Percentiles rank a stretch among this genome's conserved stretches.
Evolutionary conservation across 1,284 basidiomycete species (phyloP).

Genomic region (Ceratobasidium sp.): DNA sequence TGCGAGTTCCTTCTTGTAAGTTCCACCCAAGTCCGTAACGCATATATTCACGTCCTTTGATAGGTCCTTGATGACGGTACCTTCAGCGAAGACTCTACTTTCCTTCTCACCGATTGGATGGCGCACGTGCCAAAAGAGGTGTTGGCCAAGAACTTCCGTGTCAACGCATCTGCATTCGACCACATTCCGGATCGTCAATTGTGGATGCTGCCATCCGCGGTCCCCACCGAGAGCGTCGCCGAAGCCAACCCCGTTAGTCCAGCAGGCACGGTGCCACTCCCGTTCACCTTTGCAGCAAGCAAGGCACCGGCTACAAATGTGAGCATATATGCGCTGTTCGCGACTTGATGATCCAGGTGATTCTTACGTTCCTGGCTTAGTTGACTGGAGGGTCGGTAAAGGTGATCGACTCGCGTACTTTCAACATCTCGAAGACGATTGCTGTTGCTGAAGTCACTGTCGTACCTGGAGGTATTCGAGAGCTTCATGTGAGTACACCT

Average conservation of each 20-base stretch:
- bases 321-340: neutral
- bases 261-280: conserved; percentile 58
- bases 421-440: conserved; percentile 22
- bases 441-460: conserved; percentile 17
- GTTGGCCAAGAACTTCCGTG: conserved; percentile 49
- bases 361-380: neutral
- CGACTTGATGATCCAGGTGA: no score
- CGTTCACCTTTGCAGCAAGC: conserved; percentile 63
- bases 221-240: neutral
- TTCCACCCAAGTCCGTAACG: no score
- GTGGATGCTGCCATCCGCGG: conserved; percentile 39
- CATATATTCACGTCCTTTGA: conserved; percentile 10
- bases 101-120: conserved; percentile 59
- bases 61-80: conserved; percentile 68
- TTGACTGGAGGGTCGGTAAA: conserved; percentile 20
- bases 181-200: conserved; percentile 54
- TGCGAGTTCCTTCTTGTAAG: conserved; percentile 71
- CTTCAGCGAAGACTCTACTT: conserved; percentile 71
- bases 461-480: conserved; percentile 46
- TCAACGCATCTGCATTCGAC: conserved; percentile 34
- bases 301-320: conserved; percentile 56
- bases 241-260: conserved; percentile 55
- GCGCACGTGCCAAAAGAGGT: conserved; percentile 67
- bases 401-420: conserved; percentile 28
- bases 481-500: conserved; percentile 58